Evolutionary conservation across 805 yeast genomes (phyloP).

Genomic region (Tetrapisispora nanseiensis): DNA sequence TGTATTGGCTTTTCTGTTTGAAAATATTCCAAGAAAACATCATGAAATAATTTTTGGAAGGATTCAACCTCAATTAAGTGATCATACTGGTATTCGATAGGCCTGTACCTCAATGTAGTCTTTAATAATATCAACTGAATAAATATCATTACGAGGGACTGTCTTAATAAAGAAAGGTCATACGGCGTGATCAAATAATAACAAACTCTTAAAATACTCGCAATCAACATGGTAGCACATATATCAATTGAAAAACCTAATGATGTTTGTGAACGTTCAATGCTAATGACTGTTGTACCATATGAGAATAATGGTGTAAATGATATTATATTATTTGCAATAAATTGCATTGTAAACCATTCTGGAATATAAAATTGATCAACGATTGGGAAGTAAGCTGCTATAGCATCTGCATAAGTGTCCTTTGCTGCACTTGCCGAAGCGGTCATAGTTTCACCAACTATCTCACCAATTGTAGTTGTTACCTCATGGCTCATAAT

Average conservation of each 20-base stretch:
- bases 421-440: background rate
- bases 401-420: slow-evolving; percentile 12
- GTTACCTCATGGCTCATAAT: background rate
- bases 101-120: slow-evolving; percentile 52
- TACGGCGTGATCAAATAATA: slow-evolving; percentile 75
- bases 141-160: slow-evolving; percentile 74
- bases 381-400: slow-evolving; percentile 29
- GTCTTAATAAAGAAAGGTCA: slow-evolving; percentile 69
- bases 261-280: slow-evolving; percentile 52
- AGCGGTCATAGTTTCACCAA: background rate
- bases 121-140: slow-evolving; percentile 60
- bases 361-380: slow-evolving; percentile 40
- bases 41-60: slow-evolving; percentile 21
- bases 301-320: slow-evolving; percentile 82
- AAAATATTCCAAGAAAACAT: slow-evolving; percentile 29
- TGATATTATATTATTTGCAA: slow-evolving; percentile 57
- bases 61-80: slow-evolving; percentile 31
- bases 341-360: slow-evolving; percentile 44
- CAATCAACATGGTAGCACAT: slow-evolving; percentile 81
- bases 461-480: background rate
- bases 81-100: slow-evolving; percentile 33
- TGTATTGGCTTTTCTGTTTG: slow-evolving; percentile 9
- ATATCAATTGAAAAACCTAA: slow-evolving; percentile 85
- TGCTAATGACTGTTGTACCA: slow-evolving; percentile 70
- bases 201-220: slow-evolving; percentile 61